These are phyloP conservation scores for Carex myosuroides DNA, from an alignment of 176 grass and related monocot genomes.

Conservation along the genomic window DNA sequence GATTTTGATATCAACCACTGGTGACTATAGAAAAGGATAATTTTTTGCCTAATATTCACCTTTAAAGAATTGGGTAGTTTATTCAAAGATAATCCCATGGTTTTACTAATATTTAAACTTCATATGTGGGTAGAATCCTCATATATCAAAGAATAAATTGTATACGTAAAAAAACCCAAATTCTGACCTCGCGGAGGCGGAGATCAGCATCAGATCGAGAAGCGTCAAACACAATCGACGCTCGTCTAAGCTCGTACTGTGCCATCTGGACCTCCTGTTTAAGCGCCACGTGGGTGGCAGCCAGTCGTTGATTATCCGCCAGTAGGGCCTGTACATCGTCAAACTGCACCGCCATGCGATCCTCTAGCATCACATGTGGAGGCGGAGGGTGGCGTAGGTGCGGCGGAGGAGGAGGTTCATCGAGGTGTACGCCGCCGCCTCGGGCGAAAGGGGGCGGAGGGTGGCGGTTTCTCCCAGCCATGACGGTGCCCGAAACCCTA, in stretches of 20 bases:
- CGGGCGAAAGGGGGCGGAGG: slow-evolving; percentile 21
- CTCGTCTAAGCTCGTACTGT: slow-evolving; percentile 59
- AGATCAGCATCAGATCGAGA: slow-evolving; percentile 62
- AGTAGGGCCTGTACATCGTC: slow-evolving; percentile 74
- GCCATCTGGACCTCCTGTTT: slow-evolving; percentile 76
- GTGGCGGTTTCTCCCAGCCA: slow-evolving; percentile 56
- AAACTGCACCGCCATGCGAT: slow-evolving; percentile 66
- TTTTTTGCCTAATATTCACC: not conserved
- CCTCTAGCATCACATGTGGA: slow-evolving; percentile 57
- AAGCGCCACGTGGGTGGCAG: slow-evolving; percentile 91
- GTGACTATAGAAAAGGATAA: not conserved
- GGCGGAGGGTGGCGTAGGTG: slow-evolving; percentile 24
- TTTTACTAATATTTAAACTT: not conserved
- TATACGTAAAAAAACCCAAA: not conserved
- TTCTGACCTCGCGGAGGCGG: slow-evolving; percentile 62
- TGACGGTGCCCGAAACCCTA: slow-evolving; percentile 24
- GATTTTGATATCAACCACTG: not conserved
- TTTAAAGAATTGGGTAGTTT: not conserved
- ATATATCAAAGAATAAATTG: not conserved
- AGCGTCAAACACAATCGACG: slow-evolving; percentile 30
- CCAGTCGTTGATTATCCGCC: slow-evolving; percentile 82
- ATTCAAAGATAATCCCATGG: not conserved
- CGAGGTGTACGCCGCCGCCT: slow-evolving; percentile 3
- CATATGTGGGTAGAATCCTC: not conserved
- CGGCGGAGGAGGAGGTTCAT: slow-evolving; percentile 28